phyloP scores from a whole-genome alignment of 2,329 filamentous ascomycete genomes.

The Xylariaceae sp. region DNA sequence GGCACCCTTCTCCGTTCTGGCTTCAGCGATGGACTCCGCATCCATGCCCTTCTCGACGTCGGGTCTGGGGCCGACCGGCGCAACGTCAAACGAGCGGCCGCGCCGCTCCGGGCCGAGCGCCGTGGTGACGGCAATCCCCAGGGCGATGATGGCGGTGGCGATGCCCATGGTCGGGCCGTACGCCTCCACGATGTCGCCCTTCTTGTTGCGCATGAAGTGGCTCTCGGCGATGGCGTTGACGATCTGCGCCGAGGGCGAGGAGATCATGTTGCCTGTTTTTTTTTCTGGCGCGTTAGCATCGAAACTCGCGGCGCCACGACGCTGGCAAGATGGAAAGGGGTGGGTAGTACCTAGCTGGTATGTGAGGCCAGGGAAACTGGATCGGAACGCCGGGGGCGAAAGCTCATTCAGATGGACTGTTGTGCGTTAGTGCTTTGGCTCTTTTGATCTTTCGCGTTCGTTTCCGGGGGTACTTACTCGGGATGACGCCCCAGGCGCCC shows the following conservation, averaged over 20 bases:
- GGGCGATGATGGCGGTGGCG: slow-evolving; percentile 70
- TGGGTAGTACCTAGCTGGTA: slow-evolving; percentile 63
- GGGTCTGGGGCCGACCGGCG: slow-evolving; percentile 39
- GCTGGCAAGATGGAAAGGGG: too few species aligned
- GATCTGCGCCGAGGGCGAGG: slow-evolving; percentile 69
- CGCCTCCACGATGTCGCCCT: slow-evolving; percentile 58
- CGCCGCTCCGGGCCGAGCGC: slow-evolving; percentile 71
- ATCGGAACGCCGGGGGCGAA: slow-evolving; percentile 65
- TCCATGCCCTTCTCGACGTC: slow-evolving; percentile 25
- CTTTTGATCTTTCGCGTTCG: not conserved
- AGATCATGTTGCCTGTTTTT: slow-evolving; percentile 62
- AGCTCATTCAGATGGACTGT: slow-evolving; percentile 66
- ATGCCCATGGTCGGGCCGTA: slow-evolving; percentile 74
- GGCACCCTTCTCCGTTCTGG: slow-evolving; percentile 9
- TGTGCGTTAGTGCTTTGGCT: slow-evolving; percentile 1
- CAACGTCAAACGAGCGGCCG: slow-evolving; percentile 63
- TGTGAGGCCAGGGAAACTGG: slow-evolving; percentile 65
- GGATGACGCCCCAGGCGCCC: slow-evolving; percentile 64
- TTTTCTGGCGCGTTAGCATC: too few species aligned
- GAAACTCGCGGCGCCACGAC: too few species aligned
- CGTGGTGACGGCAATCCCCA: slow-evolving; percentile 64
- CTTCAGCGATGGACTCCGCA: slow-evolving; percentile 20
- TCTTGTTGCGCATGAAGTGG: slow-evolving; percentile 47
- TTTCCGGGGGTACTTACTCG: slow-evolving; percentile 31
- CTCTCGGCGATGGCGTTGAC: slow-evolving; percentile 70